Evolutionary conservation across 2,329 filamentous ascomycete genomes (phyloP), one percentile per base, ranked within the genome.

Genomic region (Xylariaceae sp.): DNA sequence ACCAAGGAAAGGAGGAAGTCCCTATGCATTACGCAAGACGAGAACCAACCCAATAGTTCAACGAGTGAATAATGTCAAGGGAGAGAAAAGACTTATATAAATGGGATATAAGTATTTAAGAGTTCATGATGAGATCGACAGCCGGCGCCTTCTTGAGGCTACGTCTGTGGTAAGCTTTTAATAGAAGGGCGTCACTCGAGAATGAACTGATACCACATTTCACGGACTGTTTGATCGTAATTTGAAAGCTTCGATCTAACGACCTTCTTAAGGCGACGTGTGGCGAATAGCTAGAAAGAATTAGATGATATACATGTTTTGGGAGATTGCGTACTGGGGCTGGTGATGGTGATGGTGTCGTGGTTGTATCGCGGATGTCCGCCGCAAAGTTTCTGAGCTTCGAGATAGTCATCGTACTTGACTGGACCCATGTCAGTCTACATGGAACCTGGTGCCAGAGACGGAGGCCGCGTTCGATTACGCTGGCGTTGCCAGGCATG

Each of bases 11-110:
- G 21, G 37, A 62, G 41, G 21, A 41, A 37, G 49, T 47, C 26
- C 54, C 54, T 59, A 50, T 63, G 42, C 64, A 66, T 65, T 46
- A 40, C 45, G 43, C 44, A 19, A 26, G 14, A 42, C 49, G 16
- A 18, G 48, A 47, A 55, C 54, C 52, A 42, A 42, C 51, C 54
- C 32, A 37, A 26, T 16, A 40, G 19, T 47, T 54, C 44, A 7
- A 54, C 21, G 37, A 54, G 12, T 6, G 44, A 54, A 53, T 40
- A 45, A 29, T 26, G 50, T 48, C 20, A 44, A 29, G 29, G 40
- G n/a, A 21, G 21, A 18, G 56, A 21, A 20, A 12, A 18, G 20
- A 54, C 19, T 48, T 45, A 16, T 37, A 3, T 3, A 37, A 12
- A 37, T 37, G 32, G 32, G 32, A 14, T 37, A 37, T 37, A 14